Evolutionary conservation across 495 filamentous ascomycete genomes (phyloP), one percentile per base, ranked within the genome.

Genomic region (Hypoxylon rickii): DNA sequence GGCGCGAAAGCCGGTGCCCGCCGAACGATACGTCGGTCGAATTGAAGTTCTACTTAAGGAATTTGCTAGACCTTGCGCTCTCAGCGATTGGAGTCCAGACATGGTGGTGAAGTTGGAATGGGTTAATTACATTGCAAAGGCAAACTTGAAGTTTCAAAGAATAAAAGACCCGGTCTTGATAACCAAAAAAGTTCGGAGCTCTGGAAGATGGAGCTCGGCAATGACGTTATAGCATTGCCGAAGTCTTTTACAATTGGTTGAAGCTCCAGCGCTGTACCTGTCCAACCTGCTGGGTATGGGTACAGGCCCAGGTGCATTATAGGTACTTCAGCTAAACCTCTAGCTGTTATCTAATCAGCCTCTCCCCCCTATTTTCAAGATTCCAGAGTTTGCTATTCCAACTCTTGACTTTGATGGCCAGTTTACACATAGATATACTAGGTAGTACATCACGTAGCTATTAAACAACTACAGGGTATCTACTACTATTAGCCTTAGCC

Each of bases 151-250:
- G 17, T 16, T 47, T 33, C 13, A 20, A 19, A n/a, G 29, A 54
- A 40, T n/a, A n/a, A n/a, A n/a, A n/a, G n/a, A n/a, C n/a, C n/a
- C 45, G 44, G 33, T 51, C 38, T 1, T 39, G 49, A 48, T 54
- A 49, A 44, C 33, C 24, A 4, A 31, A 37, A 26, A 47, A 58
- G 5, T 44, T 57, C 53, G 59, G 59, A 50, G 53, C 53, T 58
- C 53, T 57, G 59, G 53, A 63, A 58, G 59, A 48, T 63, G 32
- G 17, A 45, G 38, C 48, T 50, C 59, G 59, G 59, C 40, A 57
- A 63, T 63, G 59, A 63, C 59, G 59, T 63, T 58, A 36, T 51
- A 45, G 15, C 20, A 51, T 51, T 63, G 20, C 59, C 59, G 59
- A 63, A 13, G 8, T 22, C 12, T 8, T n/a, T 4, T 36, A 34